Base-by-base conservation (phyloP, 1,139 yeast species). In the Citeromyces siamensis region DNA sequence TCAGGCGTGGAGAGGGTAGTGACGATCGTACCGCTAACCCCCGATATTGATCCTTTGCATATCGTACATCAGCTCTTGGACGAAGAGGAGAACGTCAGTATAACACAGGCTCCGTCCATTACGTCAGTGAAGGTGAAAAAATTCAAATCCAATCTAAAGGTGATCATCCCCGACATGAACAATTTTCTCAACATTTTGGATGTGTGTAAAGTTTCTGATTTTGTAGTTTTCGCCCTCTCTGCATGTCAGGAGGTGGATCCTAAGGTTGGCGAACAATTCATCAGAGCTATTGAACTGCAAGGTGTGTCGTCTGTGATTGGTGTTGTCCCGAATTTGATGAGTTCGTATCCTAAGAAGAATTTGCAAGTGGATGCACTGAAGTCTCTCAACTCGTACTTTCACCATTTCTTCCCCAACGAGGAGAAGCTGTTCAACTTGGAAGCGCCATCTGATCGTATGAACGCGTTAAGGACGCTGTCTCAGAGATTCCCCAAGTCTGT, bases 291-390 rank as follows among this genome's bases (percentile, higher is more conserved):
- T 33, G 86, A 84, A 50, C 72, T 90, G 14, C 98, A 93, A 61
- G 98, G 98, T 64, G 79, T 90, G 19, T 80, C 95, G 0, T 74
- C 85, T 7, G 78, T 75, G 2, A 62, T 82, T 41, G 93, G 95
- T 19, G 84, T 86, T 6, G 72, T 90, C 23, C 75, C 90, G n/a
- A 83, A 85, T 49, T 55, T 85, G 32, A 66, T 66, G 2, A 58
- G 76, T 3, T 69, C 75, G 1, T 80, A 78, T 45, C 82, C 82
- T 20, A 81, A 80, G 56, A 75, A 70, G 48, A 85, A 85, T 52
- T 71, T 80, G 46, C 96, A 84, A 54, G 56, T 68, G 40, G 94
- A 83, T 48, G 71, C 85, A 20, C 71, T 82, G 50, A 82, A 75
- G 52, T 86, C 97, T 3, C 66, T 93, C 46, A 72, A 77, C 38